phyloP scores from a whole-genome alignment of 257 asterid species.

The Solanum neorickii region DNA sequence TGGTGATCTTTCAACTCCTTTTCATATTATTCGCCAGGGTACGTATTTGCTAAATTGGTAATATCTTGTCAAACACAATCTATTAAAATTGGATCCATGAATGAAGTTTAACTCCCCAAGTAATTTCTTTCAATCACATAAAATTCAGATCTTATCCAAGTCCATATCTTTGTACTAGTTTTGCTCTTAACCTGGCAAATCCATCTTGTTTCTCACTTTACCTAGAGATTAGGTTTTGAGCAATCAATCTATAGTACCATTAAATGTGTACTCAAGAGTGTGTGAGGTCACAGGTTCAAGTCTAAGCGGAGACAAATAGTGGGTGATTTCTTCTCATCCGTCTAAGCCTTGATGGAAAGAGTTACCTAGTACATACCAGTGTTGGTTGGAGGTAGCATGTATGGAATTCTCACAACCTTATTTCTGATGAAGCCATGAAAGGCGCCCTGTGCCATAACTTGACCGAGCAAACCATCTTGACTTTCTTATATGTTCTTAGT shows the following conservation, averaged over 20 bases:
- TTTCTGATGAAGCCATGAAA: no score
- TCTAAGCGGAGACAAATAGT: background rate
- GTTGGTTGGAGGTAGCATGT: no score
- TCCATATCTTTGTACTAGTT: background rate
- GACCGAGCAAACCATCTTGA: no score
- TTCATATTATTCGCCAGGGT: conserved; percentile 16
- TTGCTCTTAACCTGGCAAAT: background rate
- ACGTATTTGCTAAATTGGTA: background rate
- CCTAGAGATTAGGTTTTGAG: background rate
- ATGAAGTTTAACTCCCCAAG: background rate
- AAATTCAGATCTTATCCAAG: background rate
- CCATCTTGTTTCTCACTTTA: background rate
- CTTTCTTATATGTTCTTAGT: no score
- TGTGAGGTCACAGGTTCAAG: background rate
- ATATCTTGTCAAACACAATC: background rate
- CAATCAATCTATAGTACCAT: background rate
- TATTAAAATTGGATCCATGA: background rate
- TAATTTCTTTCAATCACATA: background rate
- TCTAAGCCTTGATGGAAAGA: no score
- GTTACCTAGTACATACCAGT: no score
- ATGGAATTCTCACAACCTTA: no score
- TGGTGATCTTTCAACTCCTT: conserved; percentile 55
- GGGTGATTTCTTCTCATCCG: background rate
- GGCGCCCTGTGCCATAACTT: no score
- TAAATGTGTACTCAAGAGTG: background rate